Evolutionary conservation across 2,329 filamentous ascomycete species (phyloP).

Genomic region (Plenodomus lindquistii): DNA sequence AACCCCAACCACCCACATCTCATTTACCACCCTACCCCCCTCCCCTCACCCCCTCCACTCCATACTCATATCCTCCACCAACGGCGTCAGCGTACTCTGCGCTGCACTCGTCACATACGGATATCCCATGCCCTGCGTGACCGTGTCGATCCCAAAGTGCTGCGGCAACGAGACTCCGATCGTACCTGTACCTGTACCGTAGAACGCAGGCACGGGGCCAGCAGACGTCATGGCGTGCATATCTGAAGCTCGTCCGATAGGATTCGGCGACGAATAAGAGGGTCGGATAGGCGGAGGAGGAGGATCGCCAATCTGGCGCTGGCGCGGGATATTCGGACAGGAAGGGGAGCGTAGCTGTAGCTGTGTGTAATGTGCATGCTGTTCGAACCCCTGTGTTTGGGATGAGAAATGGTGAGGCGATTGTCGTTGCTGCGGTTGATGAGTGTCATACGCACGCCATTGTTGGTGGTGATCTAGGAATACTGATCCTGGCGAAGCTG

Average conservation of each 20-base stretch:
- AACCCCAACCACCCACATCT: no score
- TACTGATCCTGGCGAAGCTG: conserved; percentile 17
- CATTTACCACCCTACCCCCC: no score
- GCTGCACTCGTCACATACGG: not conserved
- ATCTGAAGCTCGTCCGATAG: not conserved
- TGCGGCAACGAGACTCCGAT: not conserved
- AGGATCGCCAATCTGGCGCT: conserved; percentile 9
- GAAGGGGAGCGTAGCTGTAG: conserved; percentile 21
- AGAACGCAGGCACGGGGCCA: not conserved
- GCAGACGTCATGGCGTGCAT: not conserved
- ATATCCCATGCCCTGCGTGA: conserved; percentile 1
- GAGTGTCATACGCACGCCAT: not conserved
- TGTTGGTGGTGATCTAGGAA: not conserved
- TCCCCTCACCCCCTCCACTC: not conserved
- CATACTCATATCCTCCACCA: not conserved
- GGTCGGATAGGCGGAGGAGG: conserved; percentile 9
- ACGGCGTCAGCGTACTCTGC: not conserved
- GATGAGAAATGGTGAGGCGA: conserved; percentile 4
- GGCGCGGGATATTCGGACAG: conserved; percentile 25
- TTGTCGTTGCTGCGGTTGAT: conserved; percentile 10
- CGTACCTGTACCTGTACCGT: not conserved
- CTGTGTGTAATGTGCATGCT: not conserved
- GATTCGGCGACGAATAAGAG: conserved; percentile 14
- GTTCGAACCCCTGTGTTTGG: not conserved
- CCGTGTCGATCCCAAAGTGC: not conserved